Percentiles rank a stretch among this genome's conserved stretches.
phyloP scores from a whole-genome alignment of 2,329 filamentous ascomycete species.

The Neofusicoccum ribis region DNA sequence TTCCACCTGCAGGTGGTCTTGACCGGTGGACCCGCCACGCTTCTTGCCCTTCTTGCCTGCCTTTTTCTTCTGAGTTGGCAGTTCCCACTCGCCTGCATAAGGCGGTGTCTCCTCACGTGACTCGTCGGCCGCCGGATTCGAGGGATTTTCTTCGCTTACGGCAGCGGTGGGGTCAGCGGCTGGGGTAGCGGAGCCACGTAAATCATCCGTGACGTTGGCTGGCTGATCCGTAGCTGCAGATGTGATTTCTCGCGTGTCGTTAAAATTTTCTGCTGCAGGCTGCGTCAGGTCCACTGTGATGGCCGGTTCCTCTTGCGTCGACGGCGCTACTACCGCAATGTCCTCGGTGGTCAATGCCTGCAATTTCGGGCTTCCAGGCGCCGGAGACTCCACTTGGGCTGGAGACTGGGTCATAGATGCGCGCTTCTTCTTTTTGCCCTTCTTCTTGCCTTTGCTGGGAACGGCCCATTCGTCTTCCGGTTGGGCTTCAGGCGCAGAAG shows the following conservation, averaged over 20 bases:
- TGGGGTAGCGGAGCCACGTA: conserved; percentile 10
- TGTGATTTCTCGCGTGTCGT: background rate
- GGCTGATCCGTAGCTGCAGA: background rate
- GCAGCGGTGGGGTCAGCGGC: background rate
- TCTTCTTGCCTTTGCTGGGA: conserved; percentile 31
- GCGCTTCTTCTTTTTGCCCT: conserved; percentile 35
- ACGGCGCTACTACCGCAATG: background rate
- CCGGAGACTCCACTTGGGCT: background rate
- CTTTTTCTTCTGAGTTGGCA: conserved; percentile 8
- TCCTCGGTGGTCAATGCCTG: background rate
- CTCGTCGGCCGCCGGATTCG: background rate
- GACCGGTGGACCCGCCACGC: background rate
- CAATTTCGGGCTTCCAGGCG: background rate
- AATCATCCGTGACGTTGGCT: background rate
- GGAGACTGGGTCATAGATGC: conserved; percentile 22
- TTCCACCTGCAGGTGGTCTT: background rate
- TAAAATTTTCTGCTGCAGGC: background rate
- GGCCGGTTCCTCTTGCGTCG: background rate
- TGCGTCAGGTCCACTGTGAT: background rate
- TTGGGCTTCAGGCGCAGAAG: background rate
- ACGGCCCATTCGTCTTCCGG: conserved; percentile 22
- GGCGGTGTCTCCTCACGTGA: conserved; percentile 8
- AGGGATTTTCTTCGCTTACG: conserved; percentile 4
- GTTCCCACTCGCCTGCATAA: conserved; percentile 14
- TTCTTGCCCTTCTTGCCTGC: conserved; percentile 12